Evolutionary conservation across 1,284 basidiomycete species (phyloP).

Genomic region (Cutaneotrichosporon sp.): DNA sequence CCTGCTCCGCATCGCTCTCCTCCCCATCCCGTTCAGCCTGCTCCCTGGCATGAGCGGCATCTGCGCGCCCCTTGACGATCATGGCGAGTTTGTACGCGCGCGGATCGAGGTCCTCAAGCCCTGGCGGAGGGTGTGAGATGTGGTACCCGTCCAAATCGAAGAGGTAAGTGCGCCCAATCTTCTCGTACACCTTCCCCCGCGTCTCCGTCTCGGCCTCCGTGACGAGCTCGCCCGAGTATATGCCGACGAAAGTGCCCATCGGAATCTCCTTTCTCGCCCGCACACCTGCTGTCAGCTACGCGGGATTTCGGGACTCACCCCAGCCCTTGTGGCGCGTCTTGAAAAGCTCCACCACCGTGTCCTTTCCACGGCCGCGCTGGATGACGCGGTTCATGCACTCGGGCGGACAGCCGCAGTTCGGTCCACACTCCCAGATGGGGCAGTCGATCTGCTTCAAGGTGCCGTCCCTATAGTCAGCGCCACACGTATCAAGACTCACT

Average conservation of each 20-base stretch:
- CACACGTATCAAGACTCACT: conserved; percentile 13
- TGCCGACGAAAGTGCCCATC: conserved; percentile 67
- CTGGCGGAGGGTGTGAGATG: conserved; percentile 50
- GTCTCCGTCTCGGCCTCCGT: conserved; percentile 61
- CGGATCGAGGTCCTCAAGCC: conserved; percentile 37
- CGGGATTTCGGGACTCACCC: conserved; percentile 55
- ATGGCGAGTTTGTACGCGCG: conserved; percentile 31
- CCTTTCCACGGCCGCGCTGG: conserved; percentile 65
- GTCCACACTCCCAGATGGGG: conserved; percentile 83
- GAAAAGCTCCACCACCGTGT: conserved; percentile 64
- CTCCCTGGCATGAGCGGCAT: neutral
- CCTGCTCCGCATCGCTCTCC: conserved; percentile 27
- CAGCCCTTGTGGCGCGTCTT: conserved; percentile 61
- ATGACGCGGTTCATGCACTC: conserved; percentile 78
- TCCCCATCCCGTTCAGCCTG: conserved; percentile 9
- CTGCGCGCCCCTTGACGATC: conserved; percentile 1
- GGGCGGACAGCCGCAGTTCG: conserved; percentile 69
- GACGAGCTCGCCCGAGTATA: conserved; percentile 79
- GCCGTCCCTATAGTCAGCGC: conserved; percentile 19
- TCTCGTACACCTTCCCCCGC: conserved; percentile 66
- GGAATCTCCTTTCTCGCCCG: conserved; percentile 63
- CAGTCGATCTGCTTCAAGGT: conserved; percentile 54
- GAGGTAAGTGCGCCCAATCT: conserved; percentile 73
- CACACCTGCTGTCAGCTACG: conserved; percentile 16
- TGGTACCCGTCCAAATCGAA: conserved; percentile 75